Conservation (phyloP, 345 rosid genomes). For the Streptanthus diversifolius region DNA sequence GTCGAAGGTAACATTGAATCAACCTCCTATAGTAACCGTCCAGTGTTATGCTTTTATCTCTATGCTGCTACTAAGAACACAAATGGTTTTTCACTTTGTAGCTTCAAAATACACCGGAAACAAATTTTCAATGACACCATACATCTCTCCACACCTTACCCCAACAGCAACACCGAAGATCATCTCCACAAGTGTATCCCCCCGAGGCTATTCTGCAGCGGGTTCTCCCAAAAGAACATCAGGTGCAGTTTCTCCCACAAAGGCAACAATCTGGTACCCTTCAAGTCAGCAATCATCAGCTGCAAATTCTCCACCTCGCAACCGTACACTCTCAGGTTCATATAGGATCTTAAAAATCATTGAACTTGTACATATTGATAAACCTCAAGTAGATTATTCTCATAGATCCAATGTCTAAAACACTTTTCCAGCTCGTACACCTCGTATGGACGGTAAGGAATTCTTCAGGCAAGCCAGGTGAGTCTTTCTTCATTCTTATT, state of each 20-base stretch:
- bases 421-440: constrained; percentile 44
- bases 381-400: not conserved
- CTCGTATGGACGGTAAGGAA: constrained; percentile 91
- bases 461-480: constrained; percentile 95
- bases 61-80: not conserved
- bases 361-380: not conserved
- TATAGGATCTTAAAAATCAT: not conserved
- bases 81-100: constrained; percentile 10
- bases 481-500: constrained; percentile 1
- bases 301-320: constrained; percentile 89
- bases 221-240: constrained; percentile 70
- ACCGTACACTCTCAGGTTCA: constrained; percentile 66
- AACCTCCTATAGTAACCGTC: not conserved
- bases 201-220: constrained; percentile 69
- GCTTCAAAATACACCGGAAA: constrained; percentile 51
- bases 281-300: constrained; percentile 97
- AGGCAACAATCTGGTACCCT: constrained; percentile 62
- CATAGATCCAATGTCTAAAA: not conserved
- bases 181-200: constrained; percentile 64
- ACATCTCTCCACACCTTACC: constrained; percentile 73
- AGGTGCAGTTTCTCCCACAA: constrained; percentile 63
- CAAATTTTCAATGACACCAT: constrained; percentile 75
- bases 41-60: not conserved
- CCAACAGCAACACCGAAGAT: constrained; percentile 87
- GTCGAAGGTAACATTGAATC: constrained; percentile 51